These are phyloP conservation scores for Ustilago xerochloae DNA, from an alignment of 1,284 basidiomycete species.

Conservation along the genomic window DNA sequence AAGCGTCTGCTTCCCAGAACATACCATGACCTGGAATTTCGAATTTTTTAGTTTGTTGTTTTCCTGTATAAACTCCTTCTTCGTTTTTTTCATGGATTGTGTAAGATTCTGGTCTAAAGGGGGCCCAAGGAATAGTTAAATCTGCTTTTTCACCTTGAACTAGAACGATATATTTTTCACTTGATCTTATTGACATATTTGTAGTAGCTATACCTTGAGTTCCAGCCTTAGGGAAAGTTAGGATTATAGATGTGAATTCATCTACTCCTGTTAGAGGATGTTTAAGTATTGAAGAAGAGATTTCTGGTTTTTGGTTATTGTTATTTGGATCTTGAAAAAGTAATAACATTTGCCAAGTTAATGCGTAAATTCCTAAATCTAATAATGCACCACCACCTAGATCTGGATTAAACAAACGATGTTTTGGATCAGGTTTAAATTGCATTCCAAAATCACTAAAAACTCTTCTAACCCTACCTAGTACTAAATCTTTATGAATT, in stretches of 20 bases:
- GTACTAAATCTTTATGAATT: constrained; percentile 47
- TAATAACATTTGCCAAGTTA: constrained; percentile 57
- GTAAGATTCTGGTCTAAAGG: constrained; percentile 71
- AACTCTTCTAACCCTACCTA: constrained; percentile 50
- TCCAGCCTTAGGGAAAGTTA: constrained; percentile 74
- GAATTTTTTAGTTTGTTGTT: constrained; percentile 71
- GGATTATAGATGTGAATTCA: constrained; percentile 78
- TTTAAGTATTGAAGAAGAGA: constrained; percentile 74
- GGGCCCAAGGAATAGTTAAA: constrained; percentile 75
- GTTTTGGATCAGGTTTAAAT: constrained; percentile 71
- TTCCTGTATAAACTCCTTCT: constrained; percentile 32
- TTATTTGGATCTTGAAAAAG: constrained; percentile 70
- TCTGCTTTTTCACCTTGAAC: constrained; percentile 57
- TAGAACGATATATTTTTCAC: constrained; percentile 21
- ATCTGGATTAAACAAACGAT: constrained; percentile 81
- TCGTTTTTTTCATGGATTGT: constrained; percentile 51
- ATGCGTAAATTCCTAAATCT: constrained; percentile 73
- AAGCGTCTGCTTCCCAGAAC: constrained; percentile 76
- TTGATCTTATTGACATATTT: constrained; percentile 29
- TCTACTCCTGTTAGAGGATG: constrained; percentile 83
- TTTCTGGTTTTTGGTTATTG: constrained; percentile 72
- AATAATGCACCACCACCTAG: constrained; percentile 86
- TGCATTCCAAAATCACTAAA: constrained; percentile 40
- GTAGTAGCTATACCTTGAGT: constrained; percentile 60
- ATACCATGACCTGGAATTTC: constrained; percentile 72